These are phyloP conservation scores for Diplogelasinospora grovesii DNA, from an alignment of 495 filamentous ascomycete genomes.

Conservation along the genomic window DNA sequence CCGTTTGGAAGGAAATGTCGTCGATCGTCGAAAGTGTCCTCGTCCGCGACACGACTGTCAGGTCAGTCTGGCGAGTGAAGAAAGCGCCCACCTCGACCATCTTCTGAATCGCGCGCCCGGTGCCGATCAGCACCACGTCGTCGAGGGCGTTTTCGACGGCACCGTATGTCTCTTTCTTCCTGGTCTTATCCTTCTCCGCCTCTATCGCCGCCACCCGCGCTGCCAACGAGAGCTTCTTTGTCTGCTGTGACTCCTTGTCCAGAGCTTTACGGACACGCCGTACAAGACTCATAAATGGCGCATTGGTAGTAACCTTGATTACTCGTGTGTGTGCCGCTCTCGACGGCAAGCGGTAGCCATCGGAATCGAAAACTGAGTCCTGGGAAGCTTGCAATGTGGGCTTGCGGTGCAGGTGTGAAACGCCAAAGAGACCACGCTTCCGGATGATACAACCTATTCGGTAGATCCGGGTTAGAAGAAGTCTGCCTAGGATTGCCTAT, in stretches of 20 bases:
- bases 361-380: conserved; percentile 51
- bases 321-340: conserved; percentile 43
- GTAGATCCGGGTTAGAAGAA: no score
- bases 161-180: neutral
- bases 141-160: conserved; percentile 17
- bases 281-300: conserved; percentile 76
- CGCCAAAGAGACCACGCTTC: no score
- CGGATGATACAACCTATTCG: no score
- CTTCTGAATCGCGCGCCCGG: conserved; percentile 71
- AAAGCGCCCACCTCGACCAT: conserved; percentile 56
- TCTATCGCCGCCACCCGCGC: conserved; percentile 37
- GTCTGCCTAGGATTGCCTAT: no score
- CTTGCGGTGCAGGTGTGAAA: no score
- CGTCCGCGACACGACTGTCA: conserved; percentile 52
- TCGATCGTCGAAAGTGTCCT: conserved; percentile 64
- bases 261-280: conserved; percentile 75
- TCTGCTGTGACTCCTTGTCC: conserved; percentile 44
- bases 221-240: conserved; percentile 31
- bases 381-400: no score
- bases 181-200: conserved; percentile 5
- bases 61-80: conserved; percentile 54
- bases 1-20: conserved; percentile 47
- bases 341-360: conserved; percentile 52
- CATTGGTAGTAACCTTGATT: conserved; percentile 70
- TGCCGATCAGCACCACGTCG: conserved; percentile 69